These are phyloP conservation scores for Amanita pallidorosea DNA, from an alignment of 768 basidiomycete genomes.

Conservation along the genomic window DNA sequence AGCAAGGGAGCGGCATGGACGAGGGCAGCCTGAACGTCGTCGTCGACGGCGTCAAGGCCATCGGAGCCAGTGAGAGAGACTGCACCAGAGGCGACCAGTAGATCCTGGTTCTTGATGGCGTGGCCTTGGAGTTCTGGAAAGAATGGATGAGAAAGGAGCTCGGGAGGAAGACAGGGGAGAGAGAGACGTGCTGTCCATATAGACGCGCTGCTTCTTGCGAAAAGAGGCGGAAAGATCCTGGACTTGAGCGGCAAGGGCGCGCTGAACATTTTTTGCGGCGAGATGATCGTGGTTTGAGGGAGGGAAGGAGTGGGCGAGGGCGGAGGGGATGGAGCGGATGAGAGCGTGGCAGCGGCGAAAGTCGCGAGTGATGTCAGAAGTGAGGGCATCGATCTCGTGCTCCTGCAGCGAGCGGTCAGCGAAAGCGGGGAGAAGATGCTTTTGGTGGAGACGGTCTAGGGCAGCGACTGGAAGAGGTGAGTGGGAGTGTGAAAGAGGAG, in stretches of 20 bases:
- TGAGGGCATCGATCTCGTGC: constrained; percentile 81
- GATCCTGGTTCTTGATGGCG: constrained; percentile 94
- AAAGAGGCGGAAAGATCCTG: constrained; percentile 89
- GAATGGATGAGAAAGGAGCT: constrained; percentile 8
- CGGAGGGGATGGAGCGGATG: constrained; percentile 65
- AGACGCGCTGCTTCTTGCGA: constrained; percentile 95
- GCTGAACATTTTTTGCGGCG: constrained; percentile 89
- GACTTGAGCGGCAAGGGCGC: constrained; percentile 90
- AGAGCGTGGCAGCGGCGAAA: constrained; percentile 53
- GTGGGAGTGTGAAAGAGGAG: constrained; percentile 8
- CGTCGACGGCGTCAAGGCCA: constrained; percentile 75
- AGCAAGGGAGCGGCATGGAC: constrained; percentile 29
- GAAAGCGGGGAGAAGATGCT: constrained; percentile 93
- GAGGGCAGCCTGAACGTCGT: constrained; percentile 75
- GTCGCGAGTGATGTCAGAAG: constrained; percentile 82
- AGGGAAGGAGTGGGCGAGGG: constrained; percentile 54
- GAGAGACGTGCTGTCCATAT: constrained; percentile 84
- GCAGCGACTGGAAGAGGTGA: constrained; percentile 47
- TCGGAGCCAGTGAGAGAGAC: constrained; percentile 77
- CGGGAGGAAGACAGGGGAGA: constrained; percentile 2
- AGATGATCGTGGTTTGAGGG: constrained; percentile 41
- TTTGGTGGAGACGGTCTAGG: constrained; percentile 93
- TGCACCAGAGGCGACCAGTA: constrained; percentile 82
- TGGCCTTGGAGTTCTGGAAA: constrained; percentile 85
- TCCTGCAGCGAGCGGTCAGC: constrained; percentile 92